A percentile compares a stretch with the other conserved stretches of the same genome.
phyloP scores from a whole-genome alignment of 306 rosid genomes.

The Acacia acuminata region DNA sequence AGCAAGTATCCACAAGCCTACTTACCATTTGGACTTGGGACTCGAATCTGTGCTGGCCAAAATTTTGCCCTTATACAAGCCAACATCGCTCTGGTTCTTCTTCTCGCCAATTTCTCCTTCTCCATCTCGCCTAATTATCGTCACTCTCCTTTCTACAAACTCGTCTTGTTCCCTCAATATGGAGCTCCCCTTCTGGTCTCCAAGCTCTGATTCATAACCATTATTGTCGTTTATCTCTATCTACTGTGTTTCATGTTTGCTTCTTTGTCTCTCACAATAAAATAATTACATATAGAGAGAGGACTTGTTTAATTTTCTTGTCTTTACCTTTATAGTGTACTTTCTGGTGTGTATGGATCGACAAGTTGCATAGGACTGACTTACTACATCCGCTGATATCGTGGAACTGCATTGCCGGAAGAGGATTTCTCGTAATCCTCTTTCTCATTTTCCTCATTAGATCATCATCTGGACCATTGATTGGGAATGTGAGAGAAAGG shows the following conservation, averaged over 20 bases:
- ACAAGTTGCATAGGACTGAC: too few relatives aligned
- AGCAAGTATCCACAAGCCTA: constrained; percentile 44
- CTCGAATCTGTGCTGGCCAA: constrained; percentile 37
- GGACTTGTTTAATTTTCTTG: neutral
- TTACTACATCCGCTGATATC: too few relatives aligned
- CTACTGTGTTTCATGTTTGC: neutral
- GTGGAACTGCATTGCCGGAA: too few relatives aligned
- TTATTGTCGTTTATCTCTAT: too few relatives aligned
- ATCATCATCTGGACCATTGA: too few relatives aligned
- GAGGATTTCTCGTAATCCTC: too few relatives aligned
- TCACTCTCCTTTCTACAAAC: constrained; percentile 26
- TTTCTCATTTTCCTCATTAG: too few relatives aligned
- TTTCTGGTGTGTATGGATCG: too few relatives aligned
- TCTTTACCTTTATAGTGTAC: neutral
- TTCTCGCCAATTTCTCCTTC: constrained; percentile 33
- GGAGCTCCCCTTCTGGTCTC: constrained; percentile 22
- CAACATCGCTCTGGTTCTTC: constrained; percentile 19
- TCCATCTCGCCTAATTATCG: constrained; percentile 37
- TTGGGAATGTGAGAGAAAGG: too few relatives aligned
- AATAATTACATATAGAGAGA: neutral
- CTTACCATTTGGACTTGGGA: constrained; percentile 42
- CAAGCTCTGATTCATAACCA: neutral
- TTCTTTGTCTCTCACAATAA: neutral
- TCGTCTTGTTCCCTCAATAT: constrained; percentile 35
- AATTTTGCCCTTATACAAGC: constrained; percentile 29